Evolutionary conservation across 345 rosid species (phyloP), one percentile per base, ranked within the genome.

Genomic region (Durio zibethinus): DNA sequence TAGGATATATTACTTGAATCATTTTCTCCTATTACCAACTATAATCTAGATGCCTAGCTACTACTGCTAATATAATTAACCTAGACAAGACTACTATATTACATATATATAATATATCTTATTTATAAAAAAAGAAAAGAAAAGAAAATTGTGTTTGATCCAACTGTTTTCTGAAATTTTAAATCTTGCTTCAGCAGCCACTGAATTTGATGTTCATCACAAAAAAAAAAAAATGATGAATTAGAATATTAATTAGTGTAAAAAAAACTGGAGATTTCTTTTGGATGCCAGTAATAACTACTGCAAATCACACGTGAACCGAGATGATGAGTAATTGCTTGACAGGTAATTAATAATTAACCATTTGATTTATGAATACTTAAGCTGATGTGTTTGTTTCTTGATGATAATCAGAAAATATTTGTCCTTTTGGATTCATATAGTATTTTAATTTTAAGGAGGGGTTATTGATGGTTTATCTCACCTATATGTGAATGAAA

Each of bases 151-250:
- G 40, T 36, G 52, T 20, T 68, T 23, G 50, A 45, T 45, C 73
- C 73, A 68, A 43, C 73, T 43, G 35, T 23, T 68, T 21, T n/a
- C 1, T 68, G 53, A 12, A 43, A 23, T 23, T 70, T n/a, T 31
- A 18, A 52, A 50, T 31, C 31, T 11, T 50, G 2, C 43, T 33
- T 50, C 40, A 18, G 50, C 61, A 52, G 27, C 45, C 8, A 33
- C 61, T 50, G 61, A 71, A 50, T 50, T 71, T 50, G 61, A 71
- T 71, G 75, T 50, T 72, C 61, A 33, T 52, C 61, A 71, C 45
- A 52, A 9, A 52, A 25, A 52, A n/a, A n/a, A 42, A 10, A 50
- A 25, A 52, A 71, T 33, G 75, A 71, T 71, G 61, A 27, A 68
- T 3, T 45, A 23, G 10, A 68, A 25, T 10, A 38, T 40, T 50